A percentile compares a stretch with the other conserved stretches of the same genome.
Evolutionary conservation across 768 basidiomycete species (phyloP).

Genomic region (Mrakia blollopis): DNA sequence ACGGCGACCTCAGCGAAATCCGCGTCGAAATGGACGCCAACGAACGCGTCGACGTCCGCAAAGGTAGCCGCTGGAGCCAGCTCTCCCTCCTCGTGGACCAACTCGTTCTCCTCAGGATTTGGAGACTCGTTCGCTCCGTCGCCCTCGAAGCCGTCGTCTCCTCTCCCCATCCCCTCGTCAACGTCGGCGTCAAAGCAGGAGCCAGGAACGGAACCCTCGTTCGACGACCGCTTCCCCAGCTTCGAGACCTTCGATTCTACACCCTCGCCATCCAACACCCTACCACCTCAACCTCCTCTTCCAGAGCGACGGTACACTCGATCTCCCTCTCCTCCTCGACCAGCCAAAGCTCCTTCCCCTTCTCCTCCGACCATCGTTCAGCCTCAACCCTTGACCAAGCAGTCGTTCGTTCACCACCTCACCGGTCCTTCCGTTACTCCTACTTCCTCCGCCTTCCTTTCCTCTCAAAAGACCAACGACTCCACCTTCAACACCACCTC

Average conservation of each 20-base stretch:
- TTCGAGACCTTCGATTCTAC: constrained; percentile 19
- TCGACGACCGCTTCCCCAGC: constrained; percentile 28
- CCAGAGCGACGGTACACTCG: background rate
- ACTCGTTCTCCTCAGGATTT: constrained; percentile 14
- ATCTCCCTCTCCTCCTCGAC: background rate
- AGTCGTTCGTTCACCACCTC: constrained; percentile 24
- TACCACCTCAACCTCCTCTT: background rate
- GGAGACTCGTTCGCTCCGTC: constrained; percentile 20
- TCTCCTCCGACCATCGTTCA: background rate
- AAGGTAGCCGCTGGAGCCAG: background rate
- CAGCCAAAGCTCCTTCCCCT: background rate
- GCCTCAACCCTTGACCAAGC: background rate
- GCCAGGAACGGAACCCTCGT: background rate
- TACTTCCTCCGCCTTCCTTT: background rate
- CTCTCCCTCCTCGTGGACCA: constrained; percentile 7
- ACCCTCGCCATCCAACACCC: background rate
- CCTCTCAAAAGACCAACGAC: background rate
- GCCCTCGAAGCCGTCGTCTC: background rate
- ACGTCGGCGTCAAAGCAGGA: background rate
- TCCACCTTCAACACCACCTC: background rate
- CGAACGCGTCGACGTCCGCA: background rate
- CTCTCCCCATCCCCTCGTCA: background rate
- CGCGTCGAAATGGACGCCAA: constrained; percentile 5
- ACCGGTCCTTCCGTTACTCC: constrained; percentile 15
- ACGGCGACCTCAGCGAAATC: background rate